phyloP scores from a whole-genome alignment of 208 protist species.

The Acanthamoeba triangularis region DNA sequence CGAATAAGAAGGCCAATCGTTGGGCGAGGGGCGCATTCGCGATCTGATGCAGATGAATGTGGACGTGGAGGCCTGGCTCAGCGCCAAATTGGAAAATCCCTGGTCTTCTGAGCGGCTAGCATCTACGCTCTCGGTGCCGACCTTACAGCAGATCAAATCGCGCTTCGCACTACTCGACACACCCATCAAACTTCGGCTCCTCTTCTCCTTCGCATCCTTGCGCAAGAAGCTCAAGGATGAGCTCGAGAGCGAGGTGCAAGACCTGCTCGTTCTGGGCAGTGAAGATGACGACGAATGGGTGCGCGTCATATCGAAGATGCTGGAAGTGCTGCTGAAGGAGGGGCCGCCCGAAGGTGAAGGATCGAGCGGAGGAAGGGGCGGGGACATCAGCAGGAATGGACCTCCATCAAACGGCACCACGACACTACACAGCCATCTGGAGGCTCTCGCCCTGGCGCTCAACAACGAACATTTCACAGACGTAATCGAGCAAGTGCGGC shows the following conservation, averaged over 20 bases:
- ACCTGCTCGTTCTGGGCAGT: conserved; percentile 9
- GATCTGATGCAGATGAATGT: background rate
- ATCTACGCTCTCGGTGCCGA: background rate
- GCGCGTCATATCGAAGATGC: conserved; percentile 56
- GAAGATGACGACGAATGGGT: conserved; percentile 73
- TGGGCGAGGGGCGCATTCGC: background rate
- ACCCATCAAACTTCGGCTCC: conserved; percentile 62
- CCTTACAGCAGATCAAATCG: conserved; percentile 11
- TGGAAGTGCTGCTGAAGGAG: conserved; percentile 3
- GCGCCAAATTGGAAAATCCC: conserved; percentile 61
- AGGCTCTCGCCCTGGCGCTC: background rate
- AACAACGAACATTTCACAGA: conserved; percentile 50
- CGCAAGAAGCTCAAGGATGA: conserved; percentile 42
- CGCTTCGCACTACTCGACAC: conserved; percentile 58
- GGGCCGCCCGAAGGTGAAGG: background rate
- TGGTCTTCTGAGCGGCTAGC: conserved; percentile 40
- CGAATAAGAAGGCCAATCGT: background rate
- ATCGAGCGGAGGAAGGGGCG: background rate
- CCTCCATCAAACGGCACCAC: background rate
- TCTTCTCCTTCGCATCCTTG: conserved; percentile 56
- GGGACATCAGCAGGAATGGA: background rate
- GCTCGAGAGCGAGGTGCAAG: conserved; percentile 12
- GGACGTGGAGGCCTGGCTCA: conserved; percentile 59
- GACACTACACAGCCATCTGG: background rate
- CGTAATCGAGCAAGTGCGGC: background rate